Base-by-base conservation (phyloP, 768 basidiomycete species). In the Pleurotus eryngii region DNA sequence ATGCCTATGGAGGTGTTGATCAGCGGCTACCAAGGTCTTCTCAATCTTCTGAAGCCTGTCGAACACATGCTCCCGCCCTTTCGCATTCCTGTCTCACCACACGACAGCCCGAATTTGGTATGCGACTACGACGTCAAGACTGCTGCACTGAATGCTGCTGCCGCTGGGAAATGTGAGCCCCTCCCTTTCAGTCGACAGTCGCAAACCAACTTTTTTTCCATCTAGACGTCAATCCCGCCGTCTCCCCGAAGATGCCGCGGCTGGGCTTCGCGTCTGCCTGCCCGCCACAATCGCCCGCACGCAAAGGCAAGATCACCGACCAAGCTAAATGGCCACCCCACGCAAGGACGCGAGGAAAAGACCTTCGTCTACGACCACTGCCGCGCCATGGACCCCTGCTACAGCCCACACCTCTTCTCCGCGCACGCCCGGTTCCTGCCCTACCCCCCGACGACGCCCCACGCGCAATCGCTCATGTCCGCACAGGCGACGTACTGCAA, bases 61-160 rank as follows among this genome's bases (percentile, higher is more conserved):
- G 67, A 78, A 51, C 57, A 69, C 4, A 65, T 64, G 17, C 63
- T 83, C 2, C 79, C 80, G 0, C 72, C 76, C 1, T 83, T 84
- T 51, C 69, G 78, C 7, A 81, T 81, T 4, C 72, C 78, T 0
- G 81, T 83, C 59, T 76, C 72, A 15, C 79, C 81, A 4, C 75
- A 79, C 58, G 81, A 81, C 55, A 77, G 70, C 49, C 81, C 81
- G 2, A 74, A 74, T 49, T 57, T 78, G 26, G 67, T 70, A 7
- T 66, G 72, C 0, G 70, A 77, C 54, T 72, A 70, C 50, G 71
- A 76, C 20, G 51, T 76, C 12, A 74, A 65, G 59, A 22, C 65
- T 3, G 56, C 62, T 24, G 76, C 74, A 1, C n/a, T 75, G 22
- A 56, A 71, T 43, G 76, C 78, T 4, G 79, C 75, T 0, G 70